Base-by-base conservation (phyloP, 257 asterid genomes). In the Gentiana straminea region DNA sequence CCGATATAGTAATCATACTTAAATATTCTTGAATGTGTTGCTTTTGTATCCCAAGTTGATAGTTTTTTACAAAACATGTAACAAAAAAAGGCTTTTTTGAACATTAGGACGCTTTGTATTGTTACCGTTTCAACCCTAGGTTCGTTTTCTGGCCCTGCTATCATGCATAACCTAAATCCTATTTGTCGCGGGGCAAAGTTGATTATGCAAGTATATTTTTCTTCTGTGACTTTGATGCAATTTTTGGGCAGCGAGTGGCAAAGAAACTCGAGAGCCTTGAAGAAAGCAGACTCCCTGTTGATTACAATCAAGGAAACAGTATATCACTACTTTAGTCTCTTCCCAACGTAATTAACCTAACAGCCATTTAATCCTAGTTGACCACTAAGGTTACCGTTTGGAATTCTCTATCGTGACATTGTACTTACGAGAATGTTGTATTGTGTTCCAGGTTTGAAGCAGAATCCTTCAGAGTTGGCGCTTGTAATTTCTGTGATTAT, bases 321-420 rank as follows among this genome's bases (percentile, higher is more conserved):
- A 50, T 57, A 59, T 66, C 78, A 32, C 63, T 79, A 72, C 75
- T 71, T 84, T 77, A 73, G 66, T 64, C 69, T 68, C 68, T 67
- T 78, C 54, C 73, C 81, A 3, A 61, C 57, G 96, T 86, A 77
- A 79, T 94, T 68, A 74, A 66, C 51, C 62, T 58, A 55, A 50
- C 24, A 12, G 51, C 10, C 60, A 39, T 45, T 58, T 10, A 34
- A 43, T 51, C 57, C 56, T 52, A 3, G 49, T 41, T 41, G 54
- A 15, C 47, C 43, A 43, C 33, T 49, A 60, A 24, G 65, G 12
- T 3, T 53, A 36, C 10, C 7, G 3, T n/a, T 41, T 36, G 2
- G 10, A 38, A 45, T 54, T 35, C 60, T 58, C 51, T 15, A 64
- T 46, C 53, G 13, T 50, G 6, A 13, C 3, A 51, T 39, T 72